Evolutionary conservation across 1,284 basidiomycete species (phyloP).

Genomic region (Entoloma clypeatum): DNA sequence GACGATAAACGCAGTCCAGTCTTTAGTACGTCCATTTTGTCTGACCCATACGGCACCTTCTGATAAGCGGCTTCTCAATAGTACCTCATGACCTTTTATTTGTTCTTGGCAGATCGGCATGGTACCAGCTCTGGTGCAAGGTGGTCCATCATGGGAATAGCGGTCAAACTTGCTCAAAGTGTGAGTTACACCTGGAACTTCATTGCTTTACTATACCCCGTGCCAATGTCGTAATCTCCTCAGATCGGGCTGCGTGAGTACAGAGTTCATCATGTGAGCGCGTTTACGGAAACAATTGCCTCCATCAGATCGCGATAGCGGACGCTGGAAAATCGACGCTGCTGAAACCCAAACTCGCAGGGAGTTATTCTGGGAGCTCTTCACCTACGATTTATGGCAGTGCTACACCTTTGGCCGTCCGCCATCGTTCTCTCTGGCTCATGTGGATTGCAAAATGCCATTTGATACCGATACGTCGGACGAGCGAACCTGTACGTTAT

Average conservation of each 20-base stretch:
- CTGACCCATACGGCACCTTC: conserved; percentile 10
- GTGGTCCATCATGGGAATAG: conserved; percentile 75
- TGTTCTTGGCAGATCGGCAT: conserved; percentile 71
- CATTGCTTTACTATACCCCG: conserved; percentile 14
- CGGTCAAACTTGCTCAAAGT: conserved; percentile 73
- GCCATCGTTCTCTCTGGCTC: conserved; percentile 65
- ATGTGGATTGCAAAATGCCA: conserved; percentile 74
- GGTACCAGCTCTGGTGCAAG: conserved; percentile 68
- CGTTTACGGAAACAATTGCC: conserved; percentile 1
- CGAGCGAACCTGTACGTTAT: conserved; percentile 60
- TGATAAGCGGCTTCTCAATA: conserved; percentile 26
- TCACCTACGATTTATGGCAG: conserved; percentile 71
- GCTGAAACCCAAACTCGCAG: conserved; percentile 59
- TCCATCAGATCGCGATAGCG: conserved; percentile 59
- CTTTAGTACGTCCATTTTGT: conserved; percentile 46
- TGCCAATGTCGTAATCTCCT: conserved; percentile 6
- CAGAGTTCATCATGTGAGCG: not conserved
- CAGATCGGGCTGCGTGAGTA: conserved; percentile 64
- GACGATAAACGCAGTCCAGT: conserved; percentile 67
- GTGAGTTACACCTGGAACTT: conserved; percentile 43
- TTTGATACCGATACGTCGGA: conserved; percentile 47
- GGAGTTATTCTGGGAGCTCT: conserved; percentile 62
- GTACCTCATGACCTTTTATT: conserved; percentile 76
- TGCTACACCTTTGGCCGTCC: conserved; percentile 74
- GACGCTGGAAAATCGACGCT: conserved; percentile 57